phyloP scores from a whole-genome alignment of 2,329 filamentous ascomycete genomes.

The Taxawa tesnikishii region DNA sequence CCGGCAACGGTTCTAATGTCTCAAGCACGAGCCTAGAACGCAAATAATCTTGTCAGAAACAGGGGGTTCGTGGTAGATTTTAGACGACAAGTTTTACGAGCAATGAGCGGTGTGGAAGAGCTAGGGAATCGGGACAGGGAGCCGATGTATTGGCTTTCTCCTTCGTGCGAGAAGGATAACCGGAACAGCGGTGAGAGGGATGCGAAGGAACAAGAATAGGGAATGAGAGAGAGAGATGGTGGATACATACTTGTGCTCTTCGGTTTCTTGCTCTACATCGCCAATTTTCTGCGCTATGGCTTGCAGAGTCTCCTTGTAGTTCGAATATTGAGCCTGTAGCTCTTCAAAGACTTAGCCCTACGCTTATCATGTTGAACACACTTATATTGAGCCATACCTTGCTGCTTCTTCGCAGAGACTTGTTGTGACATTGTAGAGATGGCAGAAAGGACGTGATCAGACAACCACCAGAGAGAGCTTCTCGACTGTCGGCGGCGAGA shows the following conservation, averaged over 20 bases:
- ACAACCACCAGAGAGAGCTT: no score
- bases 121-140: conserved; percentile 6
- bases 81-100: conserved; percentile 17
- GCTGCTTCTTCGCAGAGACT: conserved; percentile 57
- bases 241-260: conserved; percentile 86
- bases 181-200: neutral
- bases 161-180: neutral
- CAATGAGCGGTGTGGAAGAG: conserved; percentile 23
- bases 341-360: conserved; percentile 37
- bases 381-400: conserved; percentile 44
- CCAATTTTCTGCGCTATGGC: conserved; percentile 93
- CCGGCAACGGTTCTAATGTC: conserved; percentile 69
- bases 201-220: neutral
- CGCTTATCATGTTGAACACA: neutral
- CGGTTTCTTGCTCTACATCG: conserved; percentile 91
- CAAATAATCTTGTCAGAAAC: neutral
- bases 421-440: conserved; percentile 35
- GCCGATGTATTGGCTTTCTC: neutral
- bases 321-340: conserved; percentile 67
- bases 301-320: conserved; percentile 67
- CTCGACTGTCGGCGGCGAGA: no score
- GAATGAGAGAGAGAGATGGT: conserved; percentile 2
- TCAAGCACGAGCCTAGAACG: conserved; percentile 83
- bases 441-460: no score
- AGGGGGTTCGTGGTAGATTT: conserved; percentile 8